Base-by-base conservation (phyloP, 2,329 filamentous ascomycete species). In the Ascochyta viciae-villosae region DNA sequence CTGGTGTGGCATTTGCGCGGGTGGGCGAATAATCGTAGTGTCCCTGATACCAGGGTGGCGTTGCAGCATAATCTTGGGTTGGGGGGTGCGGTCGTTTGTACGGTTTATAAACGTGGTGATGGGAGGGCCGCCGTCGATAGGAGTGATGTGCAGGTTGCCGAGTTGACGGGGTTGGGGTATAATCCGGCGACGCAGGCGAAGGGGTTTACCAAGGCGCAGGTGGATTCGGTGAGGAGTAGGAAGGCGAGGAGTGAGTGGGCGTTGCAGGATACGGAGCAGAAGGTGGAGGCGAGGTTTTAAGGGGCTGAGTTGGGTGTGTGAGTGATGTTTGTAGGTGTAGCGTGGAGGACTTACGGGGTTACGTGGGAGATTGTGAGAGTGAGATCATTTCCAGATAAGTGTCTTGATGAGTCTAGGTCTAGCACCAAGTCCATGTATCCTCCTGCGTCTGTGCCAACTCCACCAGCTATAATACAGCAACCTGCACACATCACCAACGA, bases 41-140 rank as follows among this genome's bases (percentile, higher is more conserved):
- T 90, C 1, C 80, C 85, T 19, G 82, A 83, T 54, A 95, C 92
- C 0, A 85, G 80, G 59, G 87, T 86, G 55, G 90, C 89, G 54
- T 80, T 98, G 62, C 93, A 97, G 81, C 95, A 98, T 74, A 98
- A 98, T 72, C 83, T 98, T 1, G 95, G 94, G 0, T 82, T 98
- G 5, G 94, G 94, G 13, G 95, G 95, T 50, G 94, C 93, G 3
- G 92, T 88, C 1, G 93, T 98, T 0, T 90, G 95, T 22, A 94
- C 91, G 0, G 90, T 98, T 3, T 97, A 97, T 77, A 87, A 87
- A 78, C 85, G 93, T 15, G 89, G 89, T 0, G 94, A 98, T 74
- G 90, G 91, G 10, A 81, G 84, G 75, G 80, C 78, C 52, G 88
- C 88, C 3, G 78, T 80, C 4, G 78, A 81, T 33, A 74, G 96